Evolutionary conservation across 1,284 basidiomycete species (phyloP).

Genomic region (Takashimella koratensis): DNA sequence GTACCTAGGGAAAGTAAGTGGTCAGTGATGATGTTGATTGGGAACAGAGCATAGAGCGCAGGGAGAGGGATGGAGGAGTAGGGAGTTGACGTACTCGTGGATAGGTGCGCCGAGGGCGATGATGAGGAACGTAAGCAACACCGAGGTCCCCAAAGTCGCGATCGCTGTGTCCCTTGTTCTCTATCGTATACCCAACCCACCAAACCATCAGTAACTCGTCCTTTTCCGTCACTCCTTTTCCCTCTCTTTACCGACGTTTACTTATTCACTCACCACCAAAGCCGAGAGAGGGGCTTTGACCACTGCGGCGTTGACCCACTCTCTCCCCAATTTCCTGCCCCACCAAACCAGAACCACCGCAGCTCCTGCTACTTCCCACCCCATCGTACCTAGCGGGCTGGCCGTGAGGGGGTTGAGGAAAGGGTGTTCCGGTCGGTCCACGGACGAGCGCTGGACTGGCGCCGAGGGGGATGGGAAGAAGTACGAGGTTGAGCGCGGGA

Average conservation of each 20-base stretch:
- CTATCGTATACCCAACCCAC: no score
- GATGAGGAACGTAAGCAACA: conserved; percentile 55
- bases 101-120: conserved; percentile 74
- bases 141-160: conserved; percentile 56
- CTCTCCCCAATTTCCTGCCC: conserved; percentile 61
- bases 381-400: conserved; percentile 59
- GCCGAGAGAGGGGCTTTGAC: background rate
- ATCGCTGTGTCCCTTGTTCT: conserved; percentile 54
- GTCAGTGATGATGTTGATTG: no score
- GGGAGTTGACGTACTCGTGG: conserved; percentile 57
- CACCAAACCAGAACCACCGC: conserved; percentile 66
- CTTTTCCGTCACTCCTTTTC: no score
- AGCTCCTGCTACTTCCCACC: conserved; percentile 61
- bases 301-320: conserved; percentile 42
- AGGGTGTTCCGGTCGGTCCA: conserved; percentile 62
- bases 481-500: conserved; percentile 60
- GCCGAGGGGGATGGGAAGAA: conserved; percentile 27
- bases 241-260: no score
- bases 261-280: no score
- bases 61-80: no score
- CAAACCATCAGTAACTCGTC: no score
- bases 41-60: no score
- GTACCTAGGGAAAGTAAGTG: conserved; percentile 22
- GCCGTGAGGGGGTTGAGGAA: conserved; percentile 65
- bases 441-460: conserved; percentile 25